Conservation (phyloP, 2,329 filamentous ascomycete genomes). For the Arachnopeziza araneosa region DNA sequence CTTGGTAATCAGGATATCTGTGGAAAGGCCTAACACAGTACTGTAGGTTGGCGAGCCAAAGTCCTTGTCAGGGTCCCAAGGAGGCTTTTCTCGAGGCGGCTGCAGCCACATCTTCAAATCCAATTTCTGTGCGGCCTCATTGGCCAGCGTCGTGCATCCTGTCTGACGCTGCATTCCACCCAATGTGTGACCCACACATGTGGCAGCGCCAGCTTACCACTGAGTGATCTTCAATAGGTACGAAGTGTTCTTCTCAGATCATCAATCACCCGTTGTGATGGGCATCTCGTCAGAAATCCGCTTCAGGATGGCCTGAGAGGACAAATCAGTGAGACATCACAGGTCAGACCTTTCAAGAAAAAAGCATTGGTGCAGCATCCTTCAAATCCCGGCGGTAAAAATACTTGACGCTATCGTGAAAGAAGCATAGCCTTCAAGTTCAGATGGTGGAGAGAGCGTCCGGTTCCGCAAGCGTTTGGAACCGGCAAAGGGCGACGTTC, state of each 20-base stretch:
- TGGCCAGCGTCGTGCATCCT: not conserved
- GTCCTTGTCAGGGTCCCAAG: not conserved
- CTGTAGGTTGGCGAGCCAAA: not conserved
- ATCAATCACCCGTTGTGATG: not conserved
- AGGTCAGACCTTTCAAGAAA: not conserved
- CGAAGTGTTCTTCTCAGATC: not conserved
- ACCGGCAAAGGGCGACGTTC: not conserved
- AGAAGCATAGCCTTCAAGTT: not conserved
- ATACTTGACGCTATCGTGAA: not conserved
- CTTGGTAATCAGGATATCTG: not conserved
- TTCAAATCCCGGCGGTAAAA: not conserved
- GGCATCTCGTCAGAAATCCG: not conserved
- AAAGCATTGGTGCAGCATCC: not conserved
- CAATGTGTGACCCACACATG: not conserved
- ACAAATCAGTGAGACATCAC: not conserved
- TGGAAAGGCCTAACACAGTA: not conserved
- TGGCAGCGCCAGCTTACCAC: not conserved
- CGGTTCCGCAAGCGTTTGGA: not conserved
- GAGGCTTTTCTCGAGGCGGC: not conserved
- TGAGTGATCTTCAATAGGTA: not conserved
- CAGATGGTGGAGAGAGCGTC: not conserved
- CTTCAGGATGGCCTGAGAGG: not conserved
- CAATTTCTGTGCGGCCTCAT: not conserved
- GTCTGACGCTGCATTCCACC: not conserved
- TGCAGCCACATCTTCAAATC: not conserved